These are phyloP conservation scores for Neonothopanus nambi DNA, from an alignment of 1,284 basidiomycete species.

Conservation along the genomic window DNA sequence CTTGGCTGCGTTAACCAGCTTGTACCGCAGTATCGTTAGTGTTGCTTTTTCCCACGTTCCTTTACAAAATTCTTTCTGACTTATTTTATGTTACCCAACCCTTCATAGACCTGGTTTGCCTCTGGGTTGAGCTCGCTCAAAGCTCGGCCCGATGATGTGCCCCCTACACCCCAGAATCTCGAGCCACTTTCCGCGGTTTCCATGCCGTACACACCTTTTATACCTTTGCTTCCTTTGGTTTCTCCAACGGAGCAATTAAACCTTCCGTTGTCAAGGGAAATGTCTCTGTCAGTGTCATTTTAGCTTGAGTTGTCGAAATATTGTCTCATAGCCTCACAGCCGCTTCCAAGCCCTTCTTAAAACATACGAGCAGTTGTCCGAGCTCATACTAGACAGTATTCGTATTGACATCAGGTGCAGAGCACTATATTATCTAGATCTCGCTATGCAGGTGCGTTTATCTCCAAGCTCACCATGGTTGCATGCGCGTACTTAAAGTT, in stretches of 20 bases:
- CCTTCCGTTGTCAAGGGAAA: constrained; percentile 82
- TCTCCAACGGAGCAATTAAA: constrained; percentile 50
- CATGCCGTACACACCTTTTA: constrained; percentile 47
- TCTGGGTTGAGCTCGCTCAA: constrained; percentile 68
- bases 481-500: constrained; percentile 9
- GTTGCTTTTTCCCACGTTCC: not conserved
- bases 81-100: no score
- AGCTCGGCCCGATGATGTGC: constrained; percentile 54
- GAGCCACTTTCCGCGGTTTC: constrained; percentile 46
- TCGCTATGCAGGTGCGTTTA: constrained; percentile 70
- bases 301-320: constrained; percentile 1
- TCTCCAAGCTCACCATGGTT: not conserved
- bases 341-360: constrained; percentile 88
- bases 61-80: not conserved
- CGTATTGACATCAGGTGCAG: constrained; percentile 89
- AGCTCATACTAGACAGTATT: constrained; percentile 86
- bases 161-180: constrained; percentile 49
- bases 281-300: constrained; percentile 71
- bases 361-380: constrained; percentile 87
- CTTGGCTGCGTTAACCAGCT: constrained; percentile 73
- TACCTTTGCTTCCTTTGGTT: constrained; percentile 41
- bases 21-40: constrained; percentile 87
- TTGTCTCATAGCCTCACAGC: constrained; percentile 39
- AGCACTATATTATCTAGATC: constrained; percentile 79
- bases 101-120: constrained; percentile 76